A percentile compares a stretch with the other conserved stretches of the same genome.
Evolutionary conservation across 148 eudicot species (phyloP).

Genomic region (Spergularia bocconei): DNA sequence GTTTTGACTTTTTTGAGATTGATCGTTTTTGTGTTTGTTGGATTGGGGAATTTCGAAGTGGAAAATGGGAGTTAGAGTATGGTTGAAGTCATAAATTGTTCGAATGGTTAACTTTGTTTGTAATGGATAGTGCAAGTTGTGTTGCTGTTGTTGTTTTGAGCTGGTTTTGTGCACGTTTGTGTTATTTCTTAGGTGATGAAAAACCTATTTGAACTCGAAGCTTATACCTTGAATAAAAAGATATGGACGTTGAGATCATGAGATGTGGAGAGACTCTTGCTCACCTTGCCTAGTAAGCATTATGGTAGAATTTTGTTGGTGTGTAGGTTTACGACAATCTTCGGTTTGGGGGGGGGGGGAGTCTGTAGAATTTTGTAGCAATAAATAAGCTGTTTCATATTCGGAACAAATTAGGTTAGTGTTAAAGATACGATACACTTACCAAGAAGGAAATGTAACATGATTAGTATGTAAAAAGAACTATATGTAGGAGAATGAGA

Average conservation of each 20-base stretch:
- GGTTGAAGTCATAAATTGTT: background rate
- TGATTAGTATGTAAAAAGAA: background rate
- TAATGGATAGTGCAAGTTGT: background rate
- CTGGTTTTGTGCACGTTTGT: background rate
- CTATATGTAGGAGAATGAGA: background rate
- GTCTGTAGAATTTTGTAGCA: background rate
- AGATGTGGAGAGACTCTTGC: background rate
- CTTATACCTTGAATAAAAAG: background rate
- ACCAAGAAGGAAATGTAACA: background rate
- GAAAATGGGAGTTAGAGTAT: background rate
- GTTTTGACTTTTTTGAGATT: background rate
- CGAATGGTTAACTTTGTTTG: background rate
- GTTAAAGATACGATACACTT: background rate
- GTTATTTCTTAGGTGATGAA: background rate
- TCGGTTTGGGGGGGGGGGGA: background rate
- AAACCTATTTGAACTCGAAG: background rate
- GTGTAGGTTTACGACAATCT: background rate
- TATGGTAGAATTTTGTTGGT: background rate
- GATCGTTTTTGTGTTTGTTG: background rate
- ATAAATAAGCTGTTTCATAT: background rate
- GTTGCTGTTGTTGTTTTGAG: background rate
- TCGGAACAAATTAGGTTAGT: background rate
- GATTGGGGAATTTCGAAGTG: background rate
- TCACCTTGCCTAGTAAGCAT: background rate
- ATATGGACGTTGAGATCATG: background rate